Conservation (phyloP, 2,329 filamentous ascomycete genomes). For the Exophiala phaeomuriformis region DNA sequence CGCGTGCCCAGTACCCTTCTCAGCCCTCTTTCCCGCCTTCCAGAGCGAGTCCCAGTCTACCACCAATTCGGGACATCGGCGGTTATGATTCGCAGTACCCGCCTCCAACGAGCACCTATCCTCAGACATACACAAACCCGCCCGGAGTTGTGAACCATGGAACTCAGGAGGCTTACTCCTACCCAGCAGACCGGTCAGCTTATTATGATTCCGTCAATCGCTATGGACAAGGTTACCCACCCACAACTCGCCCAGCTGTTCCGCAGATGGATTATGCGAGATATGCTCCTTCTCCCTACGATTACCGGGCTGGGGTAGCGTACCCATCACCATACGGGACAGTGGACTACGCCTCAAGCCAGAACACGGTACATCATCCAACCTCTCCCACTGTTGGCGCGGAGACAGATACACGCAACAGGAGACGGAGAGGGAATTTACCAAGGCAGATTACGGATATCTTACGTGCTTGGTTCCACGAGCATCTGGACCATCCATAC, state of each 20-base stretch:
- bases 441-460: conserved; percentile 86
- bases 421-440: conserved; percentile 68
- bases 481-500: conserved; percentile 74
- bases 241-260: conserved; percentile 6
- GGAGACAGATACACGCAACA: conserved; percentile 29
- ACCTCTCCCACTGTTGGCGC: conserved; percentile 13
- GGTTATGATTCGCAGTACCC: conserved; percentile 8
- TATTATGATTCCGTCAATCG: conserved; percentile 15
- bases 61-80: conserved; percentile 16
- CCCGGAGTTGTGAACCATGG: not conserved
- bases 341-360: conserved; percentile 14
- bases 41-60: conserved; percentile 10
- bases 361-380: conserved; percentile 4
- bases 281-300: conserved; percentile 12
- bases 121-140: conserved; percentile 2
- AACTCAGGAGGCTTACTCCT: conserved; percentile 5
- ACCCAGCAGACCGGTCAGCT: conserved; percentile 8
- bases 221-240: conserved; percentile 19
- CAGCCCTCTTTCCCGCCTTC: conserved; percentile 8
- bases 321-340: conserved; percentile 12
- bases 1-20: conserved; percentile 8
- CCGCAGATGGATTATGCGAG: conserved; percentile 11
- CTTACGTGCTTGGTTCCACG: conserved; percentile 69
- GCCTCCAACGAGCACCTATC: conserved; percentile 7
- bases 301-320: conserved; percentile 6